A percentile compares a stretch with the other conserved stretches of the same genome.
phyloP scores from a whole-genome alignment of 352 stramenopile species.

The Thalassiosira mediterranea region DNA sequence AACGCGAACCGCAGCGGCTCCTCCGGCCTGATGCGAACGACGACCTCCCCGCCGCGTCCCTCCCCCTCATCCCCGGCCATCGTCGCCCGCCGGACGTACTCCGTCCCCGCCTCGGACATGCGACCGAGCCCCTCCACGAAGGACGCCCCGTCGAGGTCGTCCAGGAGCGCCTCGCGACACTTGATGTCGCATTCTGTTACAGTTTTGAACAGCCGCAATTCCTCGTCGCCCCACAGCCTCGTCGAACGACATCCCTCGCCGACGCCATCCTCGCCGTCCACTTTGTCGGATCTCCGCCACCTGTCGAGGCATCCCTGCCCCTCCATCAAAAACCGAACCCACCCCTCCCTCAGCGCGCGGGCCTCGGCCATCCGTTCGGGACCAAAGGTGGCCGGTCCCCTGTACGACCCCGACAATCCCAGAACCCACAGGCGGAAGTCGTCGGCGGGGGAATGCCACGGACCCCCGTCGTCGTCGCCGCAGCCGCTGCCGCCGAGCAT shows the following conservation, averaged over 20 bases:
- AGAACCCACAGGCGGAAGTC: conserved; percentile 83
- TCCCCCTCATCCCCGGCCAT: too few species aligned
- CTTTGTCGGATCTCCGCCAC: background rate
- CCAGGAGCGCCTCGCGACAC: conserved; percentile 44
- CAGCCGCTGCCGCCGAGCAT: conserved; percentile 67
- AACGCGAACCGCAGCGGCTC: conserved; percentile 47
- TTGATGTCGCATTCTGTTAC: conserved; percentile 24
- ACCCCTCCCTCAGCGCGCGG: conserved; percentile 51
- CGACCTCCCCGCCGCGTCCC: background rate
- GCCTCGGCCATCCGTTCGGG: conserved; percentile 60
- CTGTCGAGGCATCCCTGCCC: conserved; percentile 56
- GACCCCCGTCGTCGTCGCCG: background rate
- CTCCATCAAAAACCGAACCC: conserved; percentile 70
- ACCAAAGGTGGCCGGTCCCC: conserved; percentile 67
- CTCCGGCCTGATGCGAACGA: conserved; percentile 4
- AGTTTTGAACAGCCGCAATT: conserved; percentile 40
- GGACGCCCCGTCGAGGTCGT: conserved; percentile 66
- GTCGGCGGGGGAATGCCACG: conserved; percentile 61
- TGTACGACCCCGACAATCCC: conserved; percentile 71
- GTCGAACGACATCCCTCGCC: conserved; percentile 12
- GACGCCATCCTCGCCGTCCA: background rate
- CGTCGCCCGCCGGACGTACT: conserved; percentile 36
- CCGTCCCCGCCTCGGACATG: conserved; percentile 48
- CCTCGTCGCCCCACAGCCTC: conserved; percentile 42
- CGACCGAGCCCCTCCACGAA: conserved; percentile 62